Percentiles rank a stretch among this genome's conserved stretches.
These are phyloP conservation scores for Clavispora fructus DNA, from an alignment of 805 yeast species.

Conservation along the genomic window DNA sequence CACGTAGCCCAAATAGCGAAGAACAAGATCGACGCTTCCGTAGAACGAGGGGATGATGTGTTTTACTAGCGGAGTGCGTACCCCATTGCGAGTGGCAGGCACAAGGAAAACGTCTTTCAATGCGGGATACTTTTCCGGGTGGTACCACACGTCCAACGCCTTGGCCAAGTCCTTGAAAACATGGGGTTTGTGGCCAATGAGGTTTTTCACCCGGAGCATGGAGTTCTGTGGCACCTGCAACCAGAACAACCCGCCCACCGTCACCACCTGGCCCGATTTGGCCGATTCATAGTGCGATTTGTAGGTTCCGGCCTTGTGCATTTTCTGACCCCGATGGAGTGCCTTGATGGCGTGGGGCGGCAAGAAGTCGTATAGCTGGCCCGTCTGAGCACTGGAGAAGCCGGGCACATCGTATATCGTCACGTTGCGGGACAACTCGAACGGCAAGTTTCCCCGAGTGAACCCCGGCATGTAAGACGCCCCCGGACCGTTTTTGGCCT, in stretches of 20 bases:
- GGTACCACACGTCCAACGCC: slow-evolving; percentile 19
- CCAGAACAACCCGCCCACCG: slow-evolving; percentile 60
- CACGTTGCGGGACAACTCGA: slow-evolving; percentile 23
- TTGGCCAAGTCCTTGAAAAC: slow-evolving; percentile 27
- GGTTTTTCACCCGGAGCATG: slow-evolving; percentile 44
- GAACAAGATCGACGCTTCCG: slow-evolving; percentile 61
- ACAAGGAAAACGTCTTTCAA: slow-evolving; percentile 16
- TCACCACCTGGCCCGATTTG: slow-evolving; percentile 41
- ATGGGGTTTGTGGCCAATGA: slow-evolving; percentile 37
- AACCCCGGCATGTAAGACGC: slow-evolving; percentile 60
- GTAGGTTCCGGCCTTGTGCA: slow-evolving; percentile 26
- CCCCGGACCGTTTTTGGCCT: slow-evolving; percentile 39
- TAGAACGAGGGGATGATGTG: slow-evolving; percentile 65
- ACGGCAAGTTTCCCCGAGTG: slow-evolving; percentile 49
- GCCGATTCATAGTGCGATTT: slow-evolving; percentile 31
- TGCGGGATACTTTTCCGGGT: slow-evolving; percentile 22
- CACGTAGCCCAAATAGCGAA: slow-evolving; percentile 61
- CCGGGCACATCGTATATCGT: slow-evolving; percentile 47
- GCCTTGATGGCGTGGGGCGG: slow-evolving; percentile 19
- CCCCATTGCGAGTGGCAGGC: slow-evolving; percentile 1
- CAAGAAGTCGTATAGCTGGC: slow-evolving; percentile 26
- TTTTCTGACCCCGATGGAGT: slow-evolving; percentile 23
- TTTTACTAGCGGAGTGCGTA: slow-evolving; percentile 6
- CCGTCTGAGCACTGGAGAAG: slow-evolving; percentile 19
- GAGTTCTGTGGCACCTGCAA: slow-evolving; percentile 49